Percentiles rank a stretch among this genome's conserved stretches.
These are phyloP conservation scores for Phanerodontia chrysosporium DNA, from an alignment of 768 basidiomycete species.

Conservation along the genomic window DNA sequence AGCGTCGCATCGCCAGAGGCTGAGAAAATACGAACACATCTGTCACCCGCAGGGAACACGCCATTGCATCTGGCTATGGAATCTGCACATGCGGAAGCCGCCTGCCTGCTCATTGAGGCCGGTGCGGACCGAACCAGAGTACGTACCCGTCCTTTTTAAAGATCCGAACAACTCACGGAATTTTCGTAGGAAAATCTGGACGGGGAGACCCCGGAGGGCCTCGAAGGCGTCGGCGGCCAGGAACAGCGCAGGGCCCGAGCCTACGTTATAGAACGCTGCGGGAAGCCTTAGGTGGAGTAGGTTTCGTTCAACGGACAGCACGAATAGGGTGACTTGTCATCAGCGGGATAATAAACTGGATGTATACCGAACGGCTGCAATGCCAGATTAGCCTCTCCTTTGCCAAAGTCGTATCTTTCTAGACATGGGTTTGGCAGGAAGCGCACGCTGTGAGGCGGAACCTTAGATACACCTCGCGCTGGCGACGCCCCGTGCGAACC, in stretches of 20 bases:
- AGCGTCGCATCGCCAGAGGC: neutral
- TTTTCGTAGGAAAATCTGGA: conserved; percentile 73
- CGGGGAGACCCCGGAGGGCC: conserved; percentile 79
- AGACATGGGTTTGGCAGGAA: neutral
- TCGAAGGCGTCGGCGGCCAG: conserved; percentile 84
- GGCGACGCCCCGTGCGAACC: neutral
- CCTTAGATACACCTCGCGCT: neutral
- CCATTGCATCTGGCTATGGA: conserved; percentile 97
- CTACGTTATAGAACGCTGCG: conserved; percentile 75
- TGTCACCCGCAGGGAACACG: conserved; percentile 69
- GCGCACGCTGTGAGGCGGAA: neutral
- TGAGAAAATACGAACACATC: conserved; percentile 4
- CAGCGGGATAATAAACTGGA: conserved; percentile 1
- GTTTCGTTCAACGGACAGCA: neutral
- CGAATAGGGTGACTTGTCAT: neutral
- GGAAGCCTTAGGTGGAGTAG: conserved; percentile 39
- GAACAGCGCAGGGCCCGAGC: conserved; percentile 80
- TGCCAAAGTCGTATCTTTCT: neutral
- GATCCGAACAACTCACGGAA: conserved; percentile 1
- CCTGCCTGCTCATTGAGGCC: conserved; percentile 87
- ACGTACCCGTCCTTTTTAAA: conserved; percentile 27
- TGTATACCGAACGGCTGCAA: neutral
- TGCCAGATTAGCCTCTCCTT: neutral
- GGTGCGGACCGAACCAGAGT: conserved; percentile 91
- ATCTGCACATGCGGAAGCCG: conserved; percentile 88